Percentiles rank a stretch among this genome's conserved stretches.
Conservation (phyloP, 106 monocot species). For the Agapanthus africanus region DNA sequence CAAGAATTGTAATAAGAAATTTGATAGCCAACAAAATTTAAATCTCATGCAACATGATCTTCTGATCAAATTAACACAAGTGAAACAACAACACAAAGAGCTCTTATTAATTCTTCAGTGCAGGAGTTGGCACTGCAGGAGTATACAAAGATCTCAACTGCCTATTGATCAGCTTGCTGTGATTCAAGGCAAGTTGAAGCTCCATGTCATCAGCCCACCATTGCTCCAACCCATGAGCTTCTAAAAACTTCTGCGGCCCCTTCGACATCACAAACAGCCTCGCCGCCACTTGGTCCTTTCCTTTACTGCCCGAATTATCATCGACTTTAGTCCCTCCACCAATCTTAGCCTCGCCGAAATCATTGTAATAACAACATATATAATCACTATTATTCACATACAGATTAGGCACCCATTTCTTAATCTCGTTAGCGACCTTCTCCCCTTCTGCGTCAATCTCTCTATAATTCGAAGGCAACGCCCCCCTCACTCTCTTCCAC, state of each 20-base stretch:
- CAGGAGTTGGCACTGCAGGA: not conserved
- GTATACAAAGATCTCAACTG: constrained; percentile 26
- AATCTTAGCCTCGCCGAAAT: not conserved
- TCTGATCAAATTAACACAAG: not conserved
- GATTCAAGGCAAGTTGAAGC: constrained; percentile 25
- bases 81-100: not conserved
- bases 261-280: constrained; percentile 29
- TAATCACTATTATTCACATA: constrained; percentile 43
- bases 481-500: constrained; percentile 16
- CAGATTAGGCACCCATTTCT: constrained; percentile 32
- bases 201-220: constrained; percentile 49
- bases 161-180: constrained; percentile 33
- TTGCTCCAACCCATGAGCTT: constrained; percentile 38
- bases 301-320: not conserved
- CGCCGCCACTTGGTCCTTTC: constrained; percentile 7
- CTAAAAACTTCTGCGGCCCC: constrained; percentile 41
- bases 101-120: not conserved
- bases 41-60: not conserved
- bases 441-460: constrained; percentile 2
- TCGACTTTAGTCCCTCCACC: not conserved
- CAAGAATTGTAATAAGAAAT: too few species aligned
- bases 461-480: constrained; percentile 5
- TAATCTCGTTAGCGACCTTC: constrained; percentile 4
- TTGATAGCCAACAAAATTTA: not conserved
- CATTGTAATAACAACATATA: constrained; percentile 30